Base-by-base conservation (phyloP, 1,139 yeast species). In the Kodamaea sp. region DNA sequence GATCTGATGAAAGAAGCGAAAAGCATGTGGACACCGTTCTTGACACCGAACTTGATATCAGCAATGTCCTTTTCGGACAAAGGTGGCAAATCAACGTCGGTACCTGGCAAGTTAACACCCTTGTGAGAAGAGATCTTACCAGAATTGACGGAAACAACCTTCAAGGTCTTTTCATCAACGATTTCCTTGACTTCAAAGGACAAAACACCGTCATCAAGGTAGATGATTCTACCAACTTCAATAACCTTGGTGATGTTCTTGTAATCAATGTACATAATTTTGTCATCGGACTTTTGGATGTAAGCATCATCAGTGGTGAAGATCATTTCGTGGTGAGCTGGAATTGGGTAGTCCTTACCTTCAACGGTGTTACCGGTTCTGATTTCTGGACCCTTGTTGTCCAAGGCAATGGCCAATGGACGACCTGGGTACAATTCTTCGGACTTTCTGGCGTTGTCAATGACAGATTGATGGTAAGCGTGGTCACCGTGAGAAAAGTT, bases 381-480 rank as follows among this genome's bases (percentile, higher is more conserved):
- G 72, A 92, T 92, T 75, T 94, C 98, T 50, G 99, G 98, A 54
- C 99, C 99, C 79, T 92, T 94, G 65, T 98, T 94, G 70, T 92
- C 99, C 59, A 92, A 81, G 51, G 99, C 99, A 69, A 92, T 89
- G 48, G 96, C 97, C 60, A 92, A 78, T 40, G 97, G 98, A 75
- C 97, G 86, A 57, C 97, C 97, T 50, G 86, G 81, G 68, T 84
- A 89, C 44, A 84, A 67, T 67, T 82, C 82, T 70, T 87, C 97
- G 45, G 97, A 89, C 69, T 87, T 82, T 72, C 95, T 85, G 55
- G 97, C 88, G 63, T 92, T 90, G 78, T 92, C 97, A 67, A 92
- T 74, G 57, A 94, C 98, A 47, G 88, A 74, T 73, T 90, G 96
- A 71, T 92, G 98, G 80, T 92, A 92, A 58, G 87, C 96, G 72